Evolutionary conservation across 139 green algal genomes (phyloP).

Genomic region (Zygnema circumcarinatum): DNA sequence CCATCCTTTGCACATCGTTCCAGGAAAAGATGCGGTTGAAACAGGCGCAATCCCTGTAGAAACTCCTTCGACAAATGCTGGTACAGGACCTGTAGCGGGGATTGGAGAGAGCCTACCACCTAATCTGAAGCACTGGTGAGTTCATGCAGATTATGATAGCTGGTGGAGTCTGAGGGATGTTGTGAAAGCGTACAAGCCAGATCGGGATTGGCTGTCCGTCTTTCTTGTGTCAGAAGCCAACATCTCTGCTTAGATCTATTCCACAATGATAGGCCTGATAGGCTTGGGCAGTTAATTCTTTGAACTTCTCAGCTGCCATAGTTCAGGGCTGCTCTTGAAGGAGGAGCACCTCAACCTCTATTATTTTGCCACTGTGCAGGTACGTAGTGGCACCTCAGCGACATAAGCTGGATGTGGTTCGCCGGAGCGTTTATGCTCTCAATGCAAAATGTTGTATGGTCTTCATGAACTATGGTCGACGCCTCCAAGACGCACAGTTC

Average conservation of each 20-base stretch:
- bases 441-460: slow-evolving; percentile 75
- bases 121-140: slow-evolving; percentile 57
- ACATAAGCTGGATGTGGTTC: slow-evolving; percentile 82
- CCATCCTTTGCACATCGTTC: slow-evolving; percentile 21
- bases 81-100: too few species aligned
- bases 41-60: background rate
- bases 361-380: too few species aligned
- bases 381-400: slow-evolving; percentile 36
- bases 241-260: too few species aligned
- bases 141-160: too few species aligned
- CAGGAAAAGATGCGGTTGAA: too few species aligned
- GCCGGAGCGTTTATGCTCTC: slow-evolving; percentile 83
- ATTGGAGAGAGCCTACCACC: slow-evolving; percentile 60
- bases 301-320: background rate
- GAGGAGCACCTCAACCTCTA: background rate
- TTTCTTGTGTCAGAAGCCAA: too few species aligned
- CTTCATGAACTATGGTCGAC: slow-evolving; percentile 96
- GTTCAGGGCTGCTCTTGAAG: background rate
- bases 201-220: too few species aligned
- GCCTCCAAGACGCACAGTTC: slow-evolving; percentile 67
- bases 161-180: too few species aligned
- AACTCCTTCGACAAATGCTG: background rate
- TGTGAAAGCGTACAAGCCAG: too few species aligned
- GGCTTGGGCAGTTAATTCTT: background rate
- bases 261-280: background rate